These are phyloP conservation scores for Talaromyces albobiverticillius DNA, from an alignment of 2,329 filamentous ascomycete species.

Conservation along the genomic window DNA sequence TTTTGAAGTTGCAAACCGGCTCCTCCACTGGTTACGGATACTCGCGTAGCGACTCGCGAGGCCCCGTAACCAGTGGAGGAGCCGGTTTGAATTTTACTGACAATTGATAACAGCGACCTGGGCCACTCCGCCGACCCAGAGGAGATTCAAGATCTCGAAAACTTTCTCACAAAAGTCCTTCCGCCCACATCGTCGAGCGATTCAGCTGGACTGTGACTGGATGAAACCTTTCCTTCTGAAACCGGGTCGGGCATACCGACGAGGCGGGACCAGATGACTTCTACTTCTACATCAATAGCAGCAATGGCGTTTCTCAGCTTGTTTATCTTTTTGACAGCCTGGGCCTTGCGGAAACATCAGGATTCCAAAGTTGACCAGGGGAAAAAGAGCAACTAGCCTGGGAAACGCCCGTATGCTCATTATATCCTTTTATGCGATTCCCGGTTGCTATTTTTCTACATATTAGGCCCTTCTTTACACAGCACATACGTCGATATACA, in stretches of 20 bases:
- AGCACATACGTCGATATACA: no score
- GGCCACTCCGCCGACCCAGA: conserved; percentile 71
- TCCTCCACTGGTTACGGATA: no score
- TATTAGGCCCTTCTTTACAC: no score
- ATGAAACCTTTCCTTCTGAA: conserved; percentile 2
- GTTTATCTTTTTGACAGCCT: conserved; percentile 1
- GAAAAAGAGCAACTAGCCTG: no score
- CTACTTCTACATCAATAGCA: background rate
- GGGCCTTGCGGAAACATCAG: background rate
- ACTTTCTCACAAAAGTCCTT: conserved; percentile 54
- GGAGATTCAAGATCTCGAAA: conserved; percentile 80
- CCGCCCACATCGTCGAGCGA: conserved; percentile 43
- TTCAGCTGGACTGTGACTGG: conserved; percentile 35
- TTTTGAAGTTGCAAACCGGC: no score
- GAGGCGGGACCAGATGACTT: background rate
- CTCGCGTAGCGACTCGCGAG: no score
- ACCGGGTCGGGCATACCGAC: background rate
- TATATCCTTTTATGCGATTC: no score
- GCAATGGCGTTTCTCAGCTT: conserved; percentile 1
- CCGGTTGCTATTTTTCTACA: no score
- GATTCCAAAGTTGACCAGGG: background rate
- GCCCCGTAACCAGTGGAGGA: no score
- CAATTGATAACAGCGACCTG: conserved; percentile 56
- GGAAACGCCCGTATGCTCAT: no score
- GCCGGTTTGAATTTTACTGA: background rate